These are phyloP conservation scores for Chaetomium cochliodes DNA, from an alignment of 495 filamentous ascomycete genomes.

Conservation along the genomic window DNA sequence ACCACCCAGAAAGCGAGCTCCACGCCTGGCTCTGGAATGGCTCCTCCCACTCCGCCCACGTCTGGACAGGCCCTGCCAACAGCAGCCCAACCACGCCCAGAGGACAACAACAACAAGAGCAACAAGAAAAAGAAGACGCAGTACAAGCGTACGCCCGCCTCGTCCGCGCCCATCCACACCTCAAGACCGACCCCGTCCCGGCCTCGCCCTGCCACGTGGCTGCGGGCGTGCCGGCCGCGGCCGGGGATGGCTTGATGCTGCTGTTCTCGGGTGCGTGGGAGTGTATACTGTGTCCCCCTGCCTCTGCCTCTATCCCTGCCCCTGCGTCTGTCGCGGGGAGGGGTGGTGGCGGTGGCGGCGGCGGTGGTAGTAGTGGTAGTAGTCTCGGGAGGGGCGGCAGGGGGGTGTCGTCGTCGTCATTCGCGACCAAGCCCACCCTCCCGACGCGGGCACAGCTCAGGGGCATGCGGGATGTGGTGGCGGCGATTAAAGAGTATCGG, in stretches of 20 bases:
- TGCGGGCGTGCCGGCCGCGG: slow-evolving; percentile 44
- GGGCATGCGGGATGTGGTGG: slow-evolving; percentile 42
- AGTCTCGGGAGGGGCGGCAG: neutral
- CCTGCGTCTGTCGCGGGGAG: no score
- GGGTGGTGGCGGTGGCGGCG: neutral
- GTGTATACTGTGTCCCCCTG: slow-evolving; percentile 28
- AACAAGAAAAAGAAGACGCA: slow-evolving; percentile 14
- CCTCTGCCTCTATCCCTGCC: no score
- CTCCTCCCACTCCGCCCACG: slow-evolving; percentile 29
- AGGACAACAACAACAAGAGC: neutral
- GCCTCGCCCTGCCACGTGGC: slow-evolving; percentile 43
- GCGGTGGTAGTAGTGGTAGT: neutral
- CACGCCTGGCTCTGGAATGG: slow-evolving; percentile 29
- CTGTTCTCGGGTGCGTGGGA: slow-evolving; percentile 46
- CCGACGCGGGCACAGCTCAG: slow-evolving; percentile 21
- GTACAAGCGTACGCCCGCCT: slow-evolving; percentile 44
- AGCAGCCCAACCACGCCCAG: no score
- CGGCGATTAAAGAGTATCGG: slow-evolving; percentile 41
- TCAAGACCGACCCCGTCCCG: slow-evolving; percentile 35
- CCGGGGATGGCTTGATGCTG: slow-evolving; percentile 24
- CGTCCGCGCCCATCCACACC: slow-evolving; percentile 25
- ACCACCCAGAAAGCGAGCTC: neutral
- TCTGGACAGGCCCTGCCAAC: slow-evolving; percentile 39
- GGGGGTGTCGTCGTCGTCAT: no score
- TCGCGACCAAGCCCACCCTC: neutral